Percentiles rank a stretch among this genome's conserved stretches.
phyloP scores from a whole-genome alignment of 441 rosid genomes.

The Mallotus japonicus region DNA sequence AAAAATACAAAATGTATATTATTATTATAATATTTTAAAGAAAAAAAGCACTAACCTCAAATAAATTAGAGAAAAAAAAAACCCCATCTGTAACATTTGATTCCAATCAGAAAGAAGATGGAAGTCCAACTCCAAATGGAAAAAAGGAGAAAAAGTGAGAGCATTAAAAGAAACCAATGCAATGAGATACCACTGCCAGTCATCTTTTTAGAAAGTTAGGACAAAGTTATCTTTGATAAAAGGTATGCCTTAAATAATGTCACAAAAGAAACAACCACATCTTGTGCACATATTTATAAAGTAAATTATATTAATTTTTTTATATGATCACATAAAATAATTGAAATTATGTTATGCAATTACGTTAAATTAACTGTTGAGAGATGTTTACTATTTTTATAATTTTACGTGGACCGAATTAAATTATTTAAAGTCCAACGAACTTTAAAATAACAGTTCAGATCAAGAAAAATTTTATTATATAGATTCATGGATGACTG shows the following conservation, averaged over 20 bases:
- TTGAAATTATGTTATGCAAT: no score
- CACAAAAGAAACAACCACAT: conserved; percentile 5
- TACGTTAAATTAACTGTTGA: no score
- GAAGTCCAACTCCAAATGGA: neutral
- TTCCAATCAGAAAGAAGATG: neutral
- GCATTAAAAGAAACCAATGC: conserved; percentile 11
- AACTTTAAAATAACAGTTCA: no score
- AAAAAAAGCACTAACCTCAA: neutral
- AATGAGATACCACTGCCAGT: neutral
- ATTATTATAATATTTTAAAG: neutral
- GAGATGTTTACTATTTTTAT: no score
- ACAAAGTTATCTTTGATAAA: conserved; percentile 30
- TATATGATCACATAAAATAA: no score
- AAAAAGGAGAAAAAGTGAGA: conserved; percentile 11
- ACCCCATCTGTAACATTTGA: conserved; percentile 9
- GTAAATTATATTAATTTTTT: no score
- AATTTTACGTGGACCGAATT: no score
- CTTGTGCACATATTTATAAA: no score
- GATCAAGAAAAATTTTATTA: no score
- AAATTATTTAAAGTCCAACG: no score
- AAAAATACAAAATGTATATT: no score
- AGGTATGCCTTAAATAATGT: neutral
- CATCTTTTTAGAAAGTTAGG: conserved; percentile 28
- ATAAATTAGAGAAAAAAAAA: neutral
- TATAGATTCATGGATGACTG: no score